Evolutionary conservation across 305 asterid species (phyloP).

Genomic region (Fraxinus paxiana): DNA sequence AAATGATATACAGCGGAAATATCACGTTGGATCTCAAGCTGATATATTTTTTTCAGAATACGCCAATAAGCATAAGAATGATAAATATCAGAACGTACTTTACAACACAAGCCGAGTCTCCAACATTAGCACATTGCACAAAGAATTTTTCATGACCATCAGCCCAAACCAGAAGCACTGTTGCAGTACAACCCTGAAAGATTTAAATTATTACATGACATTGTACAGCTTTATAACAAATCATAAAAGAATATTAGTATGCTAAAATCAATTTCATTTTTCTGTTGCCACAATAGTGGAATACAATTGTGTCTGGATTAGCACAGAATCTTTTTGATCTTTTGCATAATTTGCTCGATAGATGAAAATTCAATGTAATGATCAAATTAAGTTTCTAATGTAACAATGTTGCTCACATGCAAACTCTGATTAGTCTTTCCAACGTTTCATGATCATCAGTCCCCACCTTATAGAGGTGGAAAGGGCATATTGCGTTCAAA

Average conservation of each 20-base stretch:
- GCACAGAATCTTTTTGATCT: neutral
- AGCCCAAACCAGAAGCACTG: slow-evolving; percentile 85
- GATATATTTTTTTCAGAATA: neutral
- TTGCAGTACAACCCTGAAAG: slow-evolving; percentile 97
- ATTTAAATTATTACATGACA: slow-evolving; percentile 25
- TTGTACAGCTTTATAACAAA: slow-evolving; percentile 19
- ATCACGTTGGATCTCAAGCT: neutral
- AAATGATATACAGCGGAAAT: neutral
- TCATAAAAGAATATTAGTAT: slow-evolving; percentile 16
- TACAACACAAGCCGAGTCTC: slow-evolving; percentile 90
- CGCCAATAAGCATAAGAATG: slow-evolving; percentile 16
- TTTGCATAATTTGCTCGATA: slow-evolving; percentile 12
- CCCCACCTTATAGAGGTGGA: neutral
- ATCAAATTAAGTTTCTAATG: slow-evolving; percentile 4
- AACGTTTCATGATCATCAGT: neutral
- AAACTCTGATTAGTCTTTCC: neutral
- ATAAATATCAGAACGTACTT: slow-evolving; percentile 50
- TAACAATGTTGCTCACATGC: neutral
- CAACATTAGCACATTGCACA: slow-evolving; percentile 96
- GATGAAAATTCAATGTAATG: slow-evolving; percentile 13
- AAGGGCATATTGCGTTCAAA: neutral
- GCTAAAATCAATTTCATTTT: neutral
- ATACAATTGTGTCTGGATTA: neutral
- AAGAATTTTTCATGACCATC: slow-evolving; percentile 57
- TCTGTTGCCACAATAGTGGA: slow-evolving; percentile 5